Evolutionary conservation across 2,329 filamentous ascomycete species (phyloP), one percentile per base, ranked within the genome.

Genomic region (Diaporthe citri): DNA sequence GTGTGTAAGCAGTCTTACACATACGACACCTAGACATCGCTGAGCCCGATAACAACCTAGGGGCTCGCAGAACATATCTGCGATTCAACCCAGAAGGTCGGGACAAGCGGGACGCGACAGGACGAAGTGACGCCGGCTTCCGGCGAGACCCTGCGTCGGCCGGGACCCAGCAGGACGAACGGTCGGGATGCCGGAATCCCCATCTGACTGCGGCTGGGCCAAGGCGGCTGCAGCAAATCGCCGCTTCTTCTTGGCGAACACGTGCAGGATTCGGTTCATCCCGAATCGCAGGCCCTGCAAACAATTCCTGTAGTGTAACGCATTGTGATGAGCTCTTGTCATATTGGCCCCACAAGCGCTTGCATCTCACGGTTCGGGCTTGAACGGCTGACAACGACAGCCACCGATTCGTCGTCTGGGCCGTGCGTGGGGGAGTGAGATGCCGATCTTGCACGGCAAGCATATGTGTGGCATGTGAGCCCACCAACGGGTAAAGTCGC

Each of bases 291-390:
- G 70, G 70, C 39, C 55, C 15, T 36, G 57, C 43, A 39, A 52
- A 48, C 36, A 39, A 5, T 55, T 55, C 64, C 55, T 55, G 48
- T 55, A 12, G 46, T 52, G 46, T 52, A 52, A 52, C 64, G 4
- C 13, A 3, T 46, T 34, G 51, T 57, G 51, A 52, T 52, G 46
- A 36, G 8, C 13, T 67, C 31, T 20, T 39, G 31, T 67, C 43
- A 66, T 25, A 17, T 51, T 25, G 43, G 62, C 10, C 80, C 80
- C 22, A 84, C 77, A 56, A 83, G 81, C 39, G 78, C n/a, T n/a
- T 46, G 41, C 39, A 39, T 51, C 31, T 55, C 31, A 25, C 31
- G 46, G 46, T 41, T n/a, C 39, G 25, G 43, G 17, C 6, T 6
- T 22, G 25, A 31, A 25, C 43, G 52, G 31, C 34, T 34, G 64